Conservation (phyloP, 2,329 filamentous ascomycete genomes). For the Cercospora nicotianae region DNA sequence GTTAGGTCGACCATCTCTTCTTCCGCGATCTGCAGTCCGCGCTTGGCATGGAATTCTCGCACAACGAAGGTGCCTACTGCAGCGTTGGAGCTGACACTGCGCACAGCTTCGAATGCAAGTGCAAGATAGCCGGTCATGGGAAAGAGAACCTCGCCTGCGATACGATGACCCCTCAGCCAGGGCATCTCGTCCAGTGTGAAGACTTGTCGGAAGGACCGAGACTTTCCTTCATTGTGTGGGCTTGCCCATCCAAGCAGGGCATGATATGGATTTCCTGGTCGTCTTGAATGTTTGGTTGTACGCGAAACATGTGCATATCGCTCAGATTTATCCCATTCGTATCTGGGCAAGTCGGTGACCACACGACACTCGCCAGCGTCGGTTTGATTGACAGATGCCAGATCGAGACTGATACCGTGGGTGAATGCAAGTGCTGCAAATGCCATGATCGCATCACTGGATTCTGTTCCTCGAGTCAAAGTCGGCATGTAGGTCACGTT, state of each 20-base stretch:
- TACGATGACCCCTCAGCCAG: constrained; percentile 23
- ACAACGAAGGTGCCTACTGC: background rate
- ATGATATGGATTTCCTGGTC: background rate
- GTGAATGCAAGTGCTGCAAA: background rate
- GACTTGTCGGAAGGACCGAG: constrained; percentile 1
- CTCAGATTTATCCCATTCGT: constrained; percentile 2
- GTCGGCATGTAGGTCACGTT: background rate
- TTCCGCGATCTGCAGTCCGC: background rate
- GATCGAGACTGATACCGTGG: background rate
- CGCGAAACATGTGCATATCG: background rate
- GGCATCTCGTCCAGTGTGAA: constrained; percentile 17
- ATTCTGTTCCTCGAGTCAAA: background rate
- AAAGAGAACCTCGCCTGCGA: constrained; percentile 36
- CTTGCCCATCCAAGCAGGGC: constrained; percentile 1
- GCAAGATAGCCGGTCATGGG: constrained; percentile 31
- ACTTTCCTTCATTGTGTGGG: background rate
- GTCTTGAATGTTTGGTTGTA: background rate
- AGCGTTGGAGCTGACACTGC: background rate
- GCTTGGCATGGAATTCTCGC: background rate
- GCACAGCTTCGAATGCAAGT: background rate
- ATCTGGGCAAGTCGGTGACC: background rate
- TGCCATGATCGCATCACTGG: background rate
- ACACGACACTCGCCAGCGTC: background rate
- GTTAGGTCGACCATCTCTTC: background rate
- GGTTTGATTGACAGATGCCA: background rate